A percentile compares a stretch with the other conserved stretches of the same genome.
Evolutionary conservation across 306 rosid genomes (phyloP).

Genomic region (Fragaria nilgerrensis): DNA sequence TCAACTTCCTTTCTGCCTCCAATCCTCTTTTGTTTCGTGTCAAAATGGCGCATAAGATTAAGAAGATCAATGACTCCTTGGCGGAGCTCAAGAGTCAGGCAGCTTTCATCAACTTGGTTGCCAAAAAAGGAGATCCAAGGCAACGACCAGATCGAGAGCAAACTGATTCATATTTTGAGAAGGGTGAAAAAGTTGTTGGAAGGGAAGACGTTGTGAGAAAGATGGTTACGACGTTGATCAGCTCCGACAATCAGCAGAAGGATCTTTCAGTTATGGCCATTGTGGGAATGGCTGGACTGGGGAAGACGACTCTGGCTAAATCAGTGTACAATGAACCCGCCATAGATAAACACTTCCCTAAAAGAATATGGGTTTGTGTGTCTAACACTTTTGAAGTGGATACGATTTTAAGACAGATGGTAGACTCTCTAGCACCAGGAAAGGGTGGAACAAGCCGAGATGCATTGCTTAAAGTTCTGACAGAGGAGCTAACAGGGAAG

Average conservation of each 20-base stretch:
- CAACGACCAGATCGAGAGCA: not conserved
- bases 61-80: not conserved
- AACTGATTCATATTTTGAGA: not conserved
- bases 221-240: no score
- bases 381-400: slow-evolving; percentile 11
- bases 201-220: no score
- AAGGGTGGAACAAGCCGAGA: no score
- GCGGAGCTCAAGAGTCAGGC: not conserved
- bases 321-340: not conserved
- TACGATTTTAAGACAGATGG: not conserved
- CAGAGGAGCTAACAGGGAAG: slow-evolving; percentile 1
- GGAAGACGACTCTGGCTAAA: no score
- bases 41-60: not conserved
- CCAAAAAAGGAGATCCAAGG: not conserved
- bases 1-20: not conserved
- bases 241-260: no score
- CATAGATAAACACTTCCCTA: not conserved
- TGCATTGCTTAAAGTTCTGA: not conserved
- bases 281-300: no score
- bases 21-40: not conserved
- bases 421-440: not conserved
- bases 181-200: no score
- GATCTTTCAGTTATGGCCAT: no score
- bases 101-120: not conserved
- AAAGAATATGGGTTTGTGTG: slow-evolving; percentile 21